These are phyloP conservation scores for Fomes fomentarius DNA, from an alignment of 1,284 basidiomycete genomes.

Conservation along the genomic window DNA sequence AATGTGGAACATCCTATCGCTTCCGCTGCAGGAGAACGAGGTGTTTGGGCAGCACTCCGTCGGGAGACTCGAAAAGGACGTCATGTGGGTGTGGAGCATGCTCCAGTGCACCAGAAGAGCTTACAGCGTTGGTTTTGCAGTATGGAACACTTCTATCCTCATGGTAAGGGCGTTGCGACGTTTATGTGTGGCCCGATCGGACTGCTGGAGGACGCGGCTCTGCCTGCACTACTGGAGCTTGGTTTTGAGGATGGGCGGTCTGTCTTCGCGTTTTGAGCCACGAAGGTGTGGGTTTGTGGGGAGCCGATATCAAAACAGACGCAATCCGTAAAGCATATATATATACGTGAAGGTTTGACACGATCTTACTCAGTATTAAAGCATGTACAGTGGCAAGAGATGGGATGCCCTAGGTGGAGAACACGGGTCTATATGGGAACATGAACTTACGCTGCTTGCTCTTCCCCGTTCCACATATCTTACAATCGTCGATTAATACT, in stretches of 20 bases:
- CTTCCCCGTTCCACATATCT: too few relatives aligned
- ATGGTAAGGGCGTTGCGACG: slow-evolving; percentile 12
- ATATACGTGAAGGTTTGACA: too few relatives aligned
- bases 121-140: slow-evolving; percentile 1
- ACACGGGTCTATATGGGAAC: too few relatives aligned
- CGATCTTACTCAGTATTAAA: too few relatives aligned
- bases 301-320: too few relatives aligned
- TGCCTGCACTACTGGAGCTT: slow-evolving; percentile 23
- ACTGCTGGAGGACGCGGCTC: slow-evolving; percentile 24
- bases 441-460: too few relatives aligned
- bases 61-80: slow-evolving; percentile 19
- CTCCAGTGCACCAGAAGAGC: not conserved
- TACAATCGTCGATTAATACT: too few relatives aligned
- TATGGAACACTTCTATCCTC: slow-evolving; percentile 25
- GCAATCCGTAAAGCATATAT: too few relatives aligned
- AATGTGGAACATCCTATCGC: slow-evolving; percentile 26
- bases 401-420: too few relatives aligned
- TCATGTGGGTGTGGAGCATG: slow-evolving; percentile 24
- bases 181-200: slow-evolving; percentile 27
- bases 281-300: too few relatives aligned
- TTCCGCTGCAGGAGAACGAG: not conserved
- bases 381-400: too few relatives aligned
- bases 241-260: slow-evolving; percentile 27
- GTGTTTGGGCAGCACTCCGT: slow-evolving; percentile 15
- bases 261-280: slow-evolving; percentile 26